Base-by-base conservation (phyloP, 805 yeast species). In the Starmerella floris region DNA sequence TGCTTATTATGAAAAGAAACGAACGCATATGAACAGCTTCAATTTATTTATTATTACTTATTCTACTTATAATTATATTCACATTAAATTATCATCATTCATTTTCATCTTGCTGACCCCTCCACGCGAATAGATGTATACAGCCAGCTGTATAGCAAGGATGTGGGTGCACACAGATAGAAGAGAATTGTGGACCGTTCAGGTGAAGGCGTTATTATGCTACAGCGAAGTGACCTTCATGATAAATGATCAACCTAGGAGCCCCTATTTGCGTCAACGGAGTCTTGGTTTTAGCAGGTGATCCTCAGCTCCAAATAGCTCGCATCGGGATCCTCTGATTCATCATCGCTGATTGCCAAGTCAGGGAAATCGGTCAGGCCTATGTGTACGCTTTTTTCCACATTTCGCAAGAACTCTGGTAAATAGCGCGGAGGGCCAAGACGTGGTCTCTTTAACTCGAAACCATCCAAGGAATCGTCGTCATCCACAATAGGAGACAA, bases 291-390 rank as follows among this genome's bases (percentile, higher is more conserved):
- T 15, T 30, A 8, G 15, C 32, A 9, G 10, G 34, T 20, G 21
- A 31, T 19, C 9, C 22, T 16, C 9, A 31, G 34, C 8, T 19
- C 17, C 22, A 31, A 16, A 6, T 31, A 19, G 34, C 34, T 31
- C 9, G 8, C 34, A 19, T 31, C 34, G 8, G 34, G 22, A 13
- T 31, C 34, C 6, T 16, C 22, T 17, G 21, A 11, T 5, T 21
- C 26, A 11, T 15, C 35, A 3, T 30, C 36, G 31, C 32, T 42
- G 13, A 33, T 19, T 13, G 27, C 42, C 15, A 47, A 40, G 11
- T 47, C 51, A 8, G 45, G 44, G 19, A 44, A 31, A 32, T 41
- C 42, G 23, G 34, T 35, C 9, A 47, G 15, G 5, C 23, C 17
- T 6, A 44, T 3, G 21, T 20, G 8, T 40, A 35, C 6, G 9